Base-by-base conservation (phyloP, 192 early-diverging fungal genomes). In the Coemansia interrupta region DNA sequence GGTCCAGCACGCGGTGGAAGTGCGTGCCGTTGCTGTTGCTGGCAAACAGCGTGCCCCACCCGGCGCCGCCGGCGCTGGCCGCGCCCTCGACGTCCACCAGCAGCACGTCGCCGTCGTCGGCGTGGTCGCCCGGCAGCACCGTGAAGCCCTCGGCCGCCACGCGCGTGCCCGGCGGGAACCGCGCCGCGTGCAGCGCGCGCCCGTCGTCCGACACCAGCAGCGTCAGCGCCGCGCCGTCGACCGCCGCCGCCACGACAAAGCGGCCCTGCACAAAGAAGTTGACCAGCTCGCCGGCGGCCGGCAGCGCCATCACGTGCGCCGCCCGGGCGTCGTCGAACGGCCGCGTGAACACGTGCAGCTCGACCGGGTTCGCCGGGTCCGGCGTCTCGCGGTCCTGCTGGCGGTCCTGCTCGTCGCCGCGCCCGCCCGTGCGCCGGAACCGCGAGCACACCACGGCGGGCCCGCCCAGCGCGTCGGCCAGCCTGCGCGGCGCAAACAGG, bases 11-110 rank as follows among this genome's bases (percentile, higher is more conserved):
- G 20, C 82, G 60, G 42, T 87, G 85, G 74, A 86, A 97, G 69
- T 82, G 88, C 9, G 86, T 85, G 40, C 92, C 93, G 48, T 95
- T 86, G 44, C 80, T 81, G 72, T 94, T 93, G 47, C 92, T 94
- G 57, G 91, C 93, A 80, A 94, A 94, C 13, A 99, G 77, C 29
- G 68, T 67, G 44, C 68, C 78, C 72, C 68, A 76, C 40, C 65
- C 61, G n/a, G 58, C 54, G 39, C 62, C 70, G 43, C 68, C 77
- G 5, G 68, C 61, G 60, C 68, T 73, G 28, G 68, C 64, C 13
- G 85, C 84, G 40, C 81, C 80, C 45, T 89, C 84, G 14, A 91
- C 85, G 58, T 96, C 89, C 9, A 99, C 54, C 18, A 97, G 80
- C 8, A 96, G 69, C 13, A 83, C 72, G 24, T 88, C 90, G 32